These are phyloP conservation scores for Chiua sp. DNA, from an alignment of 1,284 basidiomycete genomes.

Conservation along the genomic window DNA sequence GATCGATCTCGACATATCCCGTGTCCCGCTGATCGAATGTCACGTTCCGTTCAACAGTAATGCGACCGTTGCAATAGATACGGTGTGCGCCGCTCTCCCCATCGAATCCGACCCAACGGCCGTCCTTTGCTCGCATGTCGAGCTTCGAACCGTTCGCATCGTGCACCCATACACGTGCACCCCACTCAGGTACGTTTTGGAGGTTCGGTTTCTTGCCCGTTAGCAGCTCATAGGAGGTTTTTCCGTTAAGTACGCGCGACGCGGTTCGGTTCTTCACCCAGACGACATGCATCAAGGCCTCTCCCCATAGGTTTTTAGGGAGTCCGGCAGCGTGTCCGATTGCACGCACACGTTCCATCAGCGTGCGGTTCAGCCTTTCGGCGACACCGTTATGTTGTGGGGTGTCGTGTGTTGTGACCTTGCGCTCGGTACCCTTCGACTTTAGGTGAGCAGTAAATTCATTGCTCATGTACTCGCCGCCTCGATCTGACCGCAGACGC, in stretches of 20 bases:
- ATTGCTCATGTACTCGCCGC: slow-evolving; percentile 1
- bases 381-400: slow-evolving; percentile 5
- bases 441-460: background rate
- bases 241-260: background rate
- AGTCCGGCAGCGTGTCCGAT: background rate
- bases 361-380: background rate
- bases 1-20: too few relatives aligned
- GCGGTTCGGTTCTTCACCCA: slow-evolving; percentile 7
- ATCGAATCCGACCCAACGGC: slow-evolving; percentile 33
- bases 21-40: slow-evolving; percentile 9
- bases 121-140: background rate
- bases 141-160: background rate
- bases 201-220: background rate
- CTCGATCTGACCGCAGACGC: background rate
- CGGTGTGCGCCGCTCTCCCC: slow-evolving; percentile 23
- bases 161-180: background rate
- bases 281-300: background rate
- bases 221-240: background rate
- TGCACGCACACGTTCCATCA: background rate
- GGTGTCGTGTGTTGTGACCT: background rate
- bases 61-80: slow-evolving; percentile 26
- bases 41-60: slow-evolving; percentile 30
- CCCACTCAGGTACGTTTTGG: background rate
- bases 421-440: background rate
- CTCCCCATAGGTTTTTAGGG: background rate